Conservation (phyloP, 768 basidiomycete genomes). For the button mushroom (Agaricus bisporus) region DNA sequence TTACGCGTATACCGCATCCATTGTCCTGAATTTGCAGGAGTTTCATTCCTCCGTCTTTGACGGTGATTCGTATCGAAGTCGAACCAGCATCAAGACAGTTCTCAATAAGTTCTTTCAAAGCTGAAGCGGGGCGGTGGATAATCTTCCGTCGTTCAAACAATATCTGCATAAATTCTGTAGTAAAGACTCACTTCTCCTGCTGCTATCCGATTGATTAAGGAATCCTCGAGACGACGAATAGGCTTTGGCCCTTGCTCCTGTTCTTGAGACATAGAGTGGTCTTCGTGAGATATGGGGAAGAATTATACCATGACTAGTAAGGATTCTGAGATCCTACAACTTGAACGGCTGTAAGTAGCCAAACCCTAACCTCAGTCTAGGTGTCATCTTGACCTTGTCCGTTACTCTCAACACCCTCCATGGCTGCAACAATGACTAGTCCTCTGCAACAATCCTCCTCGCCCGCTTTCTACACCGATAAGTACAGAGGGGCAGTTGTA, state of each 20-base stretch:
- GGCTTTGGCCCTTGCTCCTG: constrained; percentile 23
- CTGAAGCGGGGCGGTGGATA: constrained; percentile 74
- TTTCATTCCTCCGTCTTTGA: constrained; percentile 96
- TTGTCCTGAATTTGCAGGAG: constrained; percentile 95
- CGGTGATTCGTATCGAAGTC: constrained; percentile 77
- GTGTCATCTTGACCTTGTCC: neutral
- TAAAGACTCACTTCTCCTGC: constrained; percentile 52
- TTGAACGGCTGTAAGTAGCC: neutral
- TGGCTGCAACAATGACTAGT: constrained; percentile 14
- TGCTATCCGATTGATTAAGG: constrained; percentile 88
- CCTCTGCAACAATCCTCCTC: constrained; percentile 11
- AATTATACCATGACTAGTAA: neutral
- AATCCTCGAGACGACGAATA: constrained; percentile 73
- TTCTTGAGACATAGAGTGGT: neutral
- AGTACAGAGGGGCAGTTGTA: constrained; percentile 86
- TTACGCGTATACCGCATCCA: constrained; percentile 87
- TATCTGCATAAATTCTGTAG: neutral
- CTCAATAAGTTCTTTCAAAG: constrained; percentile 93
- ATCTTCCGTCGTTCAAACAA: constrained; percentile 19
- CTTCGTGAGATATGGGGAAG: neutral
- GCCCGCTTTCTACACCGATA: constrained; percentile 26
- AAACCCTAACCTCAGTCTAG: constrained; percentile 7
- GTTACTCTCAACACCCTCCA: constrained; percentile 5
- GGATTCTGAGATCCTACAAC: neutral
- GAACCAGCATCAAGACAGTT: constrained; percentile 93